phyloP scores from a whole-genome alignment of 2,329 filamentous ascomycete species.

The Ceratocystiopsis minuta region DNA sequence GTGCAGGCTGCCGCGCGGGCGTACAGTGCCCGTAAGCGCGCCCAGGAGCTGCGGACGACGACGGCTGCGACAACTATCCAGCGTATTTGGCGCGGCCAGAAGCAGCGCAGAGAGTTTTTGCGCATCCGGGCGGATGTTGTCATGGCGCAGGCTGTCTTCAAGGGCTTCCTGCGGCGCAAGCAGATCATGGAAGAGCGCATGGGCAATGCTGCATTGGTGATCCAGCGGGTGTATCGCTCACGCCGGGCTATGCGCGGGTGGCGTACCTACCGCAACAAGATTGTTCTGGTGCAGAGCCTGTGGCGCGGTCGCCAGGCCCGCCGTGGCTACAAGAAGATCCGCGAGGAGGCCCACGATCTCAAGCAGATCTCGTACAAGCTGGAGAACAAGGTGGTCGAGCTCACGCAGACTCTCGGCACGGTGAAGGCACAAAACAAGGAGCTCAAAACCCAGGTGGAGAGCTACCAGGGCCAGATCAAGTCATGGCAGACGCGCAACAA shows the following conservation, averaged over 20 bases:
- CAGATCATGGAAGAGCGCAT: conserved; percentile 86
- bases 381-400: conserved; percentile 97
- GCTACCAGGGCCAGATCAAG: conserved; percentile 89
- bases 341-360: conserved; percentile 91
- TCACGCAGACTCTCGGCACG: conserved; percentile 81
- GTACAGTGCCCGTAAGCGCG: conserved; percentile 56
- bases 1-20: conserved; percentile 67
- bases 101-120: conserved; percentile 67
- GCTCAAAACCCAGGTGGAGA: conserved; percentile 74
- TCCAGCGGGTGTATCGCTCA: conserved; percentile 79
- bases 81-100: conserved; percentile 82
- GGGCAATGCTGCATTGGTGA: conserved; percentile 76
- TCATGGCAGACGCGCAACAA: conserved; percentile 90
- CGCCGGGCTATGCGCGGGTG: conserved; percentile 62
- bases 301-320: conserved; percentile 78
- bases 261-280: conserved; percentile 78
- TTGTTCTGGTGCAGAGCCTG: conserved; percentile 76
- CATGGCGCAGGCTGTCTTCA: conserved; percentile 73
- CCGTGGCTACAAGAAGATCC: conserved; percentile 70
- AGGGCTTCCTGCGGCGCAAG: conserved; percentile 79
- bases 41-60: conserved; percentile 63
- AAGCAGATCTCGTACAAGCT: conserved; percentile 99
- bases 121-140: conserved; percentile 69
- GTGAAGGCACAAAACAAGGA: conserved; percentile 92
- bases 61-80: conserved; percentile 90